These are phyloP conservation scores for Diaporthe citrichinensis DNA, from an alignment of 2,329 filamentous ascomycete species.

Conservation along the genomic window DNA sequence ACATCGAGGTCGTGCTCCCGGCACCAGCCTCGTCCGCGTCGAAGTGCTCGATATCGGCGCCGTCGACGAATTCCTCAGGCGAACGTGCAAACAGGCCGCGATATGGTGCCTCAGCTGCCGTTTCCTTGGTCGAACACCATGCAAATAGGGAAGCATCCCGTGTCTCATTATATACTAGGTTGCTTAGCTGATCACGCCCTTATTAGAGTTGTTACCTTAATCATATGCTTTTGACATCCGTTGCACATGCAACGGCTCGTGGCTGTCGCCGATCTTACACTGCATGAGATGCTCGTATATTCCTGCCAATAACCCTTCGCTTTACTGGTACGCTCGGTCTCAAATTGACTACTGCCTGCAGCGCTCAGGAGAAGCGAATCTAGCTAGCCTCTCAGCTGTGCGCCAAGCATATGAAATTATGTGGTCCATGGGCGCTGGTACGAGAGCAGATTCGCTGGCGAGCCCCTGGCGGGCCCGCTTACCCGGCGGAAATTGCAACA, in stretches of 20 bases:
- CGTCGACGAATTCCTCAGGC: background rate
- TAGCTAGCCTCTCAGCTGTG: constrained; percentile 1
- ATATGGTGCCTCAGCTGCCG: background rate
- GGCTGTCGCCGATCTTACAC: background rate
- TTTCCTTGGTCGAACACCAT: background rate
- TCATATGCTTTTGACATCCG: background rate
- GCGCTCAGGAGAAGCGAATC: constrained; percentile 15
- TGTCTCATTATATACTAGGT: background rate
- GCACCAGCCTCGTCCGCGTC: background rate
- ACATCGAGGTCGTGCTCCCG: background rate
- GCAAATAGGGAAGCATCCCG: constrained; percentile 14
- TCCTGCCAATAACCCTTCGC: background rate
- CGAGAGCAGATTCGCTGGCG: constrained; percentile 25
- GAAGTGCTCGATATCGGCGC: background rate
- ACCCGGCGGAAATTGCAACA: constrained; percentile 5
- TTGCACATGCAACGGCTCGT: background rate
- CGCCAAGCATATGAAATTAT: constrained; percentile 2
- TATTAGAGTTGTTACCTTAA: background rate
- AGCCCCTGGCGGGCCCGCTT: constrained; percentile 15
- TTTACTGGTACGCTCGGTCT: background rate
- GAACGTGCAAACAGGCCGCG: background rate
- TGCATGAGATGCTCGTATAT: background rate
- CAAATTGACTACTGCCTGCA: constrained; percentile 3
- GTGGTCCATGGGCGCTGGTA: background rate
- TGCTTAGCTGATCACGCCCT: too few relatives aligned